Conservation (phyloP, 805 yeast genomes). For the Candida pseudofarinosa region DNA sequence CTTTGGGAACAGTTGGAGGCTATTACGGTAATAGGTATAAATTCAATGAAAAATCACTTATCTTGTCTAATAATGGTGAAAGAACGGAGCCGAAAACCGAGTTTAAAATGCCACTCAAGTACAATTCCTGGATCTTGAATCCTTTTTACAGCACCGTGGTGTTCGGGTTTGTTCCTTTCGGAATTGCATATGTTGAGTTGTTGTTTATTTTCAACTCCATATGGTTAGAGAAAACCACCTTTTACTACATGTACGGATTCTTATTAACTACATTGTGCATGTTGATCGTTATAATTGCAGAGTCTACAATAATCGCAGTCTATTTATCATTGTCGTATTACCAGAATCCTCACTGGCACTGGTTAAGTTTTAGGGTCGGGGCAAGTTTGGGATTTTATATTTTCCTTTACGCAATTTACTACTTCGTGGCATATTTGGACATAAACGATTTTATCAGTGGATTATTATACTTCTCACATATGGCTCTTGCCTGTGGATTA, state of each 20-base stretch:
- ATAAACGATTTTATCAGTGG: conserved; percentile 65
- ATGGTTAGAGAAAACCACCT: conserved; percentile 77
- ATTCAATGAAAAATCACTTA: conserved; percentile 20
- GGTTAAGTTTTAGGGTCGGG: conserved; percentile 74
- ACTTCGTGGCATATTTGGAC: conserved; percentile 53
- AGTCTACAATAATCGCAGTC: conserved; percentile 66
- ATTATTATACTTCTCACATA: conserved; percentile 67
- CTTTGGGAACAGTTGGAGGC: conserved; percentile 75
- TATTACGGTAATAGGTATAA: conserved; percentile 38
- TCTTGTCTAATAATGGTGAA: conserved; percentile 3
- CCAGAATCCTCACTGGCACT: conserved; percentile 70
- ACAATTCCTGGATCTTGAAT: conserved; percentile 17
- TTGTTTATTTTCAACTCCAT: conserved; percentile 67
- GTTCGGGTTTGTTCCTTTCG: conserved; percentile 75
- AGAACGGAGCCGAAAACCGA: conserved; percentile 1
- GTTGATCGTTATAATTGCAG: conserved; percentile 60
- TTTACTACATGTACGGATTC: conserved; percentile 78
- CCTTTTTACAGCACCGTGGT: conserved; percentile 32
- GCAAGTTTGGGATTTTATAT: conserved; percentile 69
- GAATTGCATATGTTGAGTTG: conserved; percentile 75
- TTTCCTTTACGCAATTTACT: conserved; percentile 62
- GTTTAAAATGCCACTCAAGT: conserved; percentile 1
- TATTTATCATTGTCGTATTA: conserved; percentile 55
- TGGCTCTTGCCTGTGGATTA: conserved; percentile 57
- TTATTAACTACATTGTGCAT: conserved; percentile 57